phyloP scores from a whole-genome alignment of 805 yeast genomes.

The Isabelozyma pseudorhagii region DNA sequence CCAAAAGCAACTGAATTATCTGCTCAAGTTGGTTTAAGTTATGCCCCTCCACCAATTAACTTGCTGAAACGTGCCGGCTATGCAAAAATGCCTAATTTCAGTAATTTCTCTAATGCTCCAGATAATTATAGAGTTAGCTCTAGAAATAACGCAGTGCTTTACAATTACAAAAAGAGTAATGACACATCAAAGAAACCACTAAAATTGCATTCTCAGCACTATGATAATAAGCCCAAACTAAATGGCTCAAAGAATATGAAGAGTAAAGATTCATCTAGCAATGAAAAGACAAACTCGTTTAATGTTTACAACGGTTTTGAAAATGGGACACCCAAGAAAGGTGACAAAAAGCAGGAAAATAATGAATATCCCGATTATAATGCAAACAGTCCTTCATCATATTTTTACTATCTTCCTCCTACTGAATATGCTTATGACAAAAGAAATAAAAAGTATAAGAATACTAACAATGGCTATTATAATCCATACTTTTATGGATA shows the following conservation, averaged over 20 bases:
- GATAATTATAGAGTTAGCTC: neutral
- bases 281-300: neutral
- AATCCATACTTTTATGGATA: neutral
- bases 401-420: neutral
- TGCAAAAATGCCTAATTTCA: neutral
- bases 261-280: neutral
- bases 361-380: too few species aligned
- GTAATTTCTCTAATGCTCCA: neutral
- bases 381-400: neutral
- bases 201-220: neutral
- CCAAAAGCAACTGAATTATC: neutral
- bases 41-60: conserved; percentile 1
- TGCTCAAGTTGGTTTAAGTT: neutral
- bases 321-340: neutral
- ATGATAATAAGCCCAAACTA: neutral
- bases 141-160: neutral
- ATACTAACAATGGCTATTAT: neutral
- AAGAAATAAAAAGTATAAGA: neutral
- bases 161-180: neutral
- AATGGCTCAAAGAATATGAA: neutral
- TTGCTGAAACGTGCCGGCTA: neutral
- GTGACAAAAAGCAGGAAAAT: neutral
- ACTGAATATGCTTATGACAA: neutral
- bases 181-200: neutral
- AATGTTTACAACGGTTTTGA: neutral